Evolutionary conservation across 2,329 filamentous ascomycete species (phyloP), one percentile per base, ranked within the genome.

Genomic region (Fusarium abutilonis): DNA sequence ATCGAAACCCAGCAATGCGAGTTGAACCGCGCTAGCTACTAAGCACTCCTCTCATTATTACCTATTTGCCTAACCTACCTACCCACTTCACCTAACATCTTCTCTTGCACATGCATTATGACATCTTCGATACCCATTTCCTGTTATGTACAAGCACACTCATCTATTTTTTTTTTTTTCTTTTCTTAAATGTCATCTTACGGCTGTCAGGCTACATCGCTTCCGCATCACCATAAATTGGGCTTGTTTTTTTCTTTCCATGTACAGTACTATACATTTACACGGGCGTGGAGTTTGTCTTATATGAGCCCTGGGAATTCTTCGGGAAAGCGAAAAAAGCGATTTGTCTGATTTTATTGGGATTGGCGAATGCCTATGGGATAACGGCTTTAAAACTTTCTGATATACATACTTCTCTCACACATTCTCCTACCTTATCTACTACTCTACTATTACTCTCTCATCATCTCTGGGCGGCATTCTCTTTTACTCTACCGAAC

Each of bases 81-180:
- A 21, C 28, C 31, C 32, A 40, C 29, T 41, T 39, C 23, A 47
- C 53, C 42, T 44, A 45, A 52, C 46, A 42, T 45, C 13, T 34
- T 34, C 31, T 23, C 42, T 50, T 43, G 34, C 32, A 47, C 48
- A 63, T 57, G 56, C 45, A 50, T 59, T 41, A 70, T 56, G 65
- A 70, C 58, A 66, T 67, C 50, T 54, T 63, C 50, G 67, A 70
- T 70, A 70, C 67, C 67, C 67, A 51, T 54, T 55, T 46, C 35
- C 55, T 48, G 28, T 39, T 47, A 52, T 13, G 23, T 7, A 40
- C 38, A 19, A 60, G 42, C 49, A 47, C 42, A 49, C 56, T 52
- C 31, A 40, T 60, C 43, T 59, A 36, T 47, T 68, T 54, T 47
- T 34, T 47, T 68, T 54, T 47, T 34, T 60, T 32, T 54, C 58